Evolutionary conservation across 345 rosid genomes (phyloP), one percentile per base, ranked within the genome.

Genomic region (Rhodomyrtus tomentosa): DNA sequence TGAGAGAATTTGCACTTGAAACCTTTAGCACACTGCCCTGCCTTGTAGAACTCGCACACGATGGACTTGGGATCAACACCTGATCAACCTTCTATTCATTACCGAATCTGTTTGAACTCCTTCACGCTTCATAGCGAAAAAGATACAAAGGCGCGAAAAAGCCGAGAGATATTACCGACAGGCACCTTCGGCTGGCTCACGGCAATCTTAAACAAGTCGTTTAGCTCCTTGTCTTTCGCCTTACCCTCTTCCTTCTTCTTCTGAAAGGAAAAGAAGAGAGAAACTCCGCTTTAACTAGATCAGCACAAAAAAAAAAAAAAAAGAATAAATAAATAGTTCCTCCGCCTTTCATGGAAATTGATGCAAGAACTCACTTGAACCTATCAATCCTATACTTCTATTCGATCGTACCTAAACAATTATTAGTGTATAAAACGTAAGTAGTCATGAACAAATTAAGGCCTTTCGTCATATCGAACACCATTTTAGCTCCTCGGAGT

Each of bases 51-150:
- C 88, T 94, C 94, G 32, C 94, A 92, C 12, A 94, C 6, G 79
- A 92, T 92, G 32, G 95, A 94, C 91, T 94, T 94, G 55, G 96
- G 95, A 89, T 94, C 94, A 83, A 94, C 96, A 87, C 95, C 95
- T 94, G 89, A 76, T 84, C 83, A 88, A 56, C 80, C 76, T 45
- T 68, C 76, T 45, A 68, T 16, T 8, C 40, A 68, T 68, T 36
- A 62, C 32, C 24, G 50, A 62, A 45, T 32, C 76, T 32, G 42
- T 68, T 32, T 68, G 22, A 68, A 68, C 76, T 68, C 45, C 7
- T 68, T 32, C 76, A 18, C 42, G 22, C 76, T 68, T 68, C 5
- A 8, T 32, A 10, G 0, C 36, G 50, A 68, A 68, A 10, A 68
- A 32, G 45, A 68, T 68, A 18, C 40, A 38, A 32, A 32, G 76